Conservation (phyloP, 1,284 basidiomycete species). For the Boletellus dicymbophilus region DNA sequence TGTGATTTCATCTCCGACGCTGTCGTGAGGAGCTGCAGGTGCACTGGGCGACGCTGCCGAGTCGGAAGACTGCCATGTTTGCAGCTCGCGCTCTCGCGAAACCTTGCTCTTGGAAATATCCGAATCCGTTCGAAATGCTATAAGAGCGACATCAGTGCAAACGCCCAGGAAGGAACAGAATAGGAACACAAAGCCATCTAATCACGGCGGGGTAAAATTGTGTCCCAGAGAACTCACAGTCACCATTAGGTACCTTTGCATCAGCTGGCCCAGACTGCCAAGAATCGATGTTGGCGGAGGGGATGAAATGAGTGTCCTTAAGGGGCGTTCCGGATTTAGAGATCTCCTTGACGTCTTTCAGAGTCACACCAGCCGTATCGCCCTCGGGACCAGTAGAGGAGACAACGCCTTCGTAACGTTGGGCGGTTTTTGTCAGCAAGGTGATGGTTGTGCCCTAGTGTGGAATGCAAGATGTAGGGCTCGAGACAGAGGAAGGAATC, state of each 20-base stretch:
- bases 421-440: conserved; percentile 63
- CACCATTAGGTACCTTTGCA: conserved; percentile 63
- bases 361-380: conserved; percentile 68
- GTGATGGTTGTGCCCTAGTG: conserved; percentile 72
- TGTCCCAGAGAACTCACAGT: conserved; percentile 46
- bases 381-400: conserved; percentile 61
- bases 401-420: conserved; percentile 73
- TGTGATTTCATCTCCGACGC: conserved; percentile 61
- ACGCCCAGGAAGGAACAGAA: neutral
- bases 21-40: conserved; percentile 20
- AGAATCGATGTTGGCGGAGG: conserved; percentile 67
- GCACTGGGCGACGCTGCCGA: conserved; percentile 21
- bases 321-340: conserved; percentile 61
- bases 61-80: conserved; percentile 70
- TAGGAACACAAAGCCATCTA: neutral
- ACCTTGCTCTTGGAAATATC: conserved; percentile 72
- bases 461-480: conserved; percentile 19
- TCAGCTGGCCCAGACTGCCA: conserved; percentile 77
- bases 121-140: conserved; percentile 87
- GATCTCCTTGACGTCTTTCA: conserved; percentile 75
- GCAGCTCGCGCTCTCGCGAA: conserved; percentile 78
- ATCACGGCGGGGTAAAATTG: neutral
- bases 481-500: conserved; percentile 16
- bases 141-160: conserved; percentile 14
- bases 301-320: conserved; percentile 68